Conservation (phyloP, 371 early-diverging fungal species). For the Zychaea mexicana region DNA sequence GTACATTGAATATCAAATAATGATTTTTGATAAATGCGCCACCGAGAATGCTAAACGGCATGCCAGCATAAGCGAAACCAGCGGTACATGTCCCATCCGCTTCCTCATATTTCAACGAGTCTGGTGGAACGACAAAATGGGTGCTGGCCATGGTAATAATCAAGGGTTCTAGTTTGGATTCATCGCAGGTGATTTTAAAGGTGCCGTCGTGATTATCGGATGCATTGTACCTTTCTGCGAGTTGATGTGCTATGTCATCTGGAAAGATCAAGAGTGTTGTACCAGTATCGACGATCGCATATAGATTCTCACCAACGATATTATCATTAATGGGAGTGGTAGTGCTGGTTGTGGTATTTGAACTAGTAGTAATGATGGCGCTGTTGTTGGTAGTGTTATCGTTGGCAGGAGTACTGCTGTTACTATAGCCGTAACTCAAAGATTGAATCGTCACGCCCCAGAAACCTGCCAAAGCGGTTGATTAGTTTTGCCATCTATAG, state of each 20-base stretch:
- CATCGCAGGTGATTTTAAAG: conserved; percentile 29
- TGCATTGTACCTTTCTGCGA: conserved; percentile 23
- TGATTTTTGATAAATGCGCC: conserved; percentile 54
- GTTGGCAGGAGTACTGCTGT: no score
- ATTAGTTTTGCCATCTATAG: no score
- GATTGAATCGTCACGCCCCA: conserved; percentile 10
- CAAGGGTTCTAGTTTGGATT: conserved; percentile 21
- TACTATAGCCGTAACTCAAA: neutral
- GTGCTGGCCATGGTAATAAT: conserved; percentile 21
- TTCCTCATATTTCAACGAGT: conserved; percentile 23
- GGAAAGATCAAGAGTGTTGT: conserved; percentile 29
- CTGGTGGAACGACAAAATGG: conserved; percentile 22
- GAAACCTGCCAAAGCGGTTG: no score
- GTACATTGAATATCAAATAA: conserved; percentile 33
- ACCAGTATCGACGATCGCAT: conserved; percentile 33
- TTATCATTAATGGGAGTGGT: no score
- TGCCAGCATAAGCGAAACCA: conserved; percentile 28
- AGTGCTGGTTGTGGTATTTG: no score
- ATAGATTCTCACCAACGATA: conserved; percentile 4
- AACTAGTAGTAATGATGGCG: no score
- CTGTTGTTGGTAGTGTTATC: no score
- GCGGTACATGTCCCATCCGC: conserved; percentile 20
- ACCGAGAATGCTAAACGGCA: conserved; percentile 34
- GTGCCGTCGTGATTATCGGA: conserved; percentile 28
- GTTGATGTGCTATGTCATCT: conserved; percentile 11